Conservation (phyloP, 495 filamentous ascomycete species). For the Penicillium robsamsonii region DNA sequence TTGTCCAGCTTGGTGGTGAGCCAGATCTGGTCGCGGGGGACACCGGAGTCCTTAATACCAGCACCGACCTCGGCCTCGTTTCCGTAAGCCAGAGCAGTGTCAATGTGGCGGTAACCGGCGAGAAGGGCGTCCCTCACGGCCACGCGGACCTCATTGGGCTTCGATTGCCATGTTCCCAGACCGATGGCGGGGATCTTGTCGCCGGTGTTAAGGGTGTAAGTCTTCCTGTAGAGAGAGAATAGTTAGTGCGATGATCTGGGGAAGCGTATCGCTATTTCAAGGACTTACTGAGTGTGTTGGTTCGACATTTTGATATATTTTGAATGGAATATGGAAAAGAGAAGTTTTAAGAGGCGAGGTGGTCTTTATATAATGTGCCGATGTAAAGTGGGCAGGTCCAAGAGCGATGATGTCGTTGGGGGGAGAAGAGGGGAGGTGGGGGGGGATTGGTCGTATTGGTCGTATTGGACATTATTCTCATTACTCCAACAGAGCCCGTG, state of each 20-base stretch:
- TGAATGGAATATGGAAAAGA: neutral
- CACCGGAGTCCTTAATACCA: slow-evolving; percentile 75
- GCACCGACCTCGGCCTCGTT: slow-evolving; percentile 82
- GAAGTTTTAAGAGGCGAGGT: neutral
- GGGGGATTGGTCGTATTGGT: neutral
- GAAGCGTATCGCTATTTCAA: neutral
- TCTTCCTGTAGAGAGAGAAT: slow-evolving; percentile 43
- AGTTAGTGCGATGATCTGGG: slow-evolving; percentile 7
- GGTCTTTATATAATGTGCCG: slow-evolving; percentile 10
- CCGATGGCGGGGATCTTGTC: slow-evolving; percentile 77
- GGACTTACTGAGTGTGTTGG: slow-evolving; percentile 43
- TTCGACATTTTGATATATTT: slow-evolving; percentile 37
- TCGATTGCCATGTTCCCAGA: slow-evolving; percentile 79
- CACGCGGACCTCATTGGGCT: slow-evolving; percentile 60
- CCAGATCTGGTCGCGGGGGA: slow-evolving; percentile 79
- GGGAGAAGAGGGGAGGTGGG: neutral
- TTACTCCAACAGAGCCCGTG: neutral
- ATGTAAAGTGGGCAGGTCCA: slow-evolving; percentile 39
- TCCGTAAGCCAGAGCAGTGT: slow-evolving; percentile 76
- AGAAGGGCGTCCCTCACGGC: slow-evolving; percentile 76
- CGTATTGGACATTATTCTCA: neutral
- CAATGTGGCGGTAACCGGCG: slow-evolving; percentile 70
- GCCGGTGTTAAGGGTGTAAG: slow-evolving; percentile 76
- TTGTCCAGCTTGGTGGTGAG: slow-evolving; percentile 89
- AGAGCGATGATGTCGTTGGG: slow-evolving; percentile 23